phyloP scores from a whole-genome alignment of 2,329 filamentous ascomycete genomes.

The Fusarium sp. region DNA sequence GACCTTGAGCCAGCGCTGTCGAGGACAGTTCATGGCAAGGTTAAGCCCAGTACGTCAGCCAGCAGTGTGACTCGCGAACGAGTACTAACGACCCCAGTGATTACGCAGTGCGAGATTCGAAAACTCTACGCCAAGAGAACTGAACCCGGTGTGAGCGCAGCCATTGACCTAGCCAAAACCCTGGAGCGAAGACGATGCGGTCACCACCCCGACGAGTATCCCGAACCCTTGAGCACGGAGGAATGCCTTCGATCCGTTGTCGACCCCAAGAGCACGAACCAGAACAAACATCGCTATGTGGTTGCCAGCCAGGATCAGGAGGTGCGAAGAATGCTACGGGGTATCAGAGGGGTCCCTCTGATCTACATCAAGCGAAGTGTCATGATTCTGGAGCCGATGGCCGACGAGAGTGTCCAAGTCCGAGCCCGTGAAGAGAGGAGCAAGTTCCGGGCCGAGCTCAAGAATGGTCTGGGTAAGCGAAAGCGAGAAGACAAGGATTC shows the following conservation, averaged over 20 bases:
- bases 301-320: slow-evolving; percentile 79
- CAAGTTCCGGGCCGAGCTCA: slow-evolving; percentile 80
- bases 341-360: slow-evolving; percentile 78
- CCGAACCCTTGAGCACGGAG: slow-evolving; percentile 74
- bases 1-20: slow-evolving; percentile 82
- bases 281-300: slow-evolving; percentile 84
- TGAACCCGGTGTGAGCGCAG: slow-evolving; percentile 64
- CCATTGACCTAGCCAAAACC: slow-evolving; percentile 80
- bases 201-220: slow-evolving; percentile 78
- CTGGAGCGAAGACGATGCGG: slow-evolving; percentile 83
- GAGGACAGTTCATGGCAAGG: slow-evolving; percentile 85
- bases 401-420: slow-evolving; percentile 71
- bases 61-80: slow-evolving; percentile 1
- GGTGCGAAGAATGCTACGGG: slow-evolving; percentile 72
- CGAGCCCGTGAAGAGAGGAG: slow-evolving; percentile 76
- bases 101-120: slow-evolving; percentile 84
- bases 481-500: slow-evolving; percentile 60
- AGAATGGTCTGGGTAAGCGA: slow-evolving; percentile 61
- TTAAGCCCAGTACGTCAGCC: slow-evolving; percentile 77
- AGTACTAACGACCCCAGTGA: slow-evolving; percentile 65
- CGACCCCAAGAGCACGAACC: slow-evolving; percentile 77
- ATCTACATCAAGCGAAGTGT: slow-evolving; percentile 84
- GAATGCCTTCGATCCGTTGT: slow-evolving; percentile 82
- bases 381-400: slow-evolving; percentile 80
- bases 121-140: slow-evolving; percentile 76